phyloP scores from a whole-genome alignment of 1,284 basidiomycete species.

The Hemileia vastatrix region DNA sequence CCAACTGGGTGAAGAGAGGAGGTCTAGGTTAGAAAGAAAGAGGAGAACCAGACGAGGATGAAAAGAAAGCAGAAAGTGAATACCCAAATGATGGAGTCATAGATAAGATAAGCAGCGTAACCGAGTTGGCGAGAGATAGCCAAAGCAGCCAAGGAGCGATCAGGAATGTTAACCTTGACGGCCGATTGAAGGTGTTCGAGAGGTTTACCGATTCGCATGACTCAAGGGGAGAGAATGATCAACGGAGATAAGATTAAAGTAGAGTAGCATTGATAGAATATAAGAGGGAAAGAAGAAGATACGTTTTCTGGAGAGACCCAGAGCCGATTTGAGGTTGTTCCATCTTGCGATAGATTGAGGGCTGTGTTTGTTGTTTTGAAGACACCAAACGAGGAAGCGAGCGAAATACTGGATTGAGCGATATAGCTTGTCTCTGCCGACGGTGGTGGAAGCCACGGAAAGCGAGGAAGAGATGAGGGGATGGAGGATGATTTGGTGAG shows the following conservation, averaged over 20 bases:
- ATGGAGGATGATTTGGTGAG: slow-evolving; percentile 75
- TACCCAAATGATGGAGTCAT: slow-evolving; percentile 78
- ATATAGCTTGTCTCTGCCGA: slow-evolving; percentile 76
- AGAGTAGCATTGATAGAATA: background rate
- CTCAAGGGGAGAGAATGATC: slow-evolving; percentile 51
- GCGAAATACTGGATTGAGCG: slow-evolving; percentile 76
- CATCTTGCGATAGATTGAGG: slow-evolving; percentile 46
- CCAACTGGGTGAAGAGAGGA: slow-evolving; percentile 31
- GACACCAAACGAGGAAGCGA: slow-evolving; percentile 74
- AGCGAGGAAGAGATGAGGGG: slow-evolving; percentile 65
- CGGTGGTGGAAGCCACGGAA: slow-evolving; percentile 66
- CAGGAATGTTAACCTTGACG: slow-evolving; percentile 59
- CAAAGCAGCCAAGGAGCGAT: slow-evolving; percentile 51
- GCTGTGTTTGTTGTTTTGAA: slow-evolving; percentile 44
- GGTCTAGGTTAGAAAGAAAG: slow-evolving; percentile 53
- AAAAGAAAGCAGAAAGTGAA: slow-evolving; percentile 32
- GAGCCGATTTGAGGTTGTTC: slow-evolving; percentile 46
- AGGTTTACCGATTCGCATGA: slow-evolving; percentile 86
- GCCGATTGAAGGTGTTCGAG: slow-evolving; percentile 89
- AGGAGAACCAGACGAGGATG: background rate
- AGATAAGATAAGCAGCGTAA: slow-evolving; percentile 79
- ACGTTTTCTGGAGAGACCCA: slow-evolving; percentile 47
- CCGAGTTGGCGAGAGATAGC: slow-evolving; percentile 75
- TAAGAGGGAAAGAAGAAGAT: slow-evolving; percentile 21
- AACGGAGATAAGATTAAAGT: slow-evolving; percentile 3